These are phyloP conservation scores for Colletotrichum incanum DNA, from an alignment of 2,329 filamentous ascomycete genomes.

Conservation along the genomic window DNA sequence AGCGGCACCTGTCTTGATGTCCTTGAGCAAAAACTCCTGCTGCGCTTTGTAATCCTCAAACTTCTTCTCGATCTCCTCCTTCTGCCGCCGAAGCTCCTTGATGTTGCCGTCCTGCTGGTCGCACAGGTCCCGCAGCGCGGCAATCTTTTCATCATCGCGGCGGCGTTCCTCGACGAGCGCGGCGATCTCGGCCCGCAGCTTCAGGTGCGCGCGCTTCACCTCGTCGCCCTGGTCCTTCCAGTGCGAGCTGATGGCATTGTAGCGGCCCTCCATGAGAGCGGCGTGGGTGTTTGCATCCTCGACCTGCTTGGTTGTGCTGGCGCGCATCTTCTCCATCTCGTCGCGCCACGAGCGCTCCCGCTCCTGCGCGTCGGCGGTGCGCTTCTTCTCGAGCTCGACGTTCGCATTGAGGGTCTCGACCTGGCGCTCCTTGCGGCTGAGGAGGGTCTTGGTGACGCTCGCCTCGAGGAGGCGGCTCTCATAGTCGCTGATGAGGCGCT, in stretches of 20 bases:
- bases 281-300: conserved; percentile 77
- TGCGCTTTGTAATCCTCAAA: conserved; percentile 77
- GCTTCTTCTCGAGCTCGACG: conserved; percentile 75
- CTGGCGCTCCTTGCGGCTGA: conserved; percentile 82
- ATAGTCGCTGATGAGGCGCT: conserved; percentile 77
- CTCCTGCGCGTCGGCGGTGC: conserved; percentile 71
- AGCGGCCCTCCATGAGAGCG: conserved; percentile 78
- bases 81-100: conserved; percentile 71
- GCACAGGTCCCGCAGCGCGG: conserved; percentile 76
- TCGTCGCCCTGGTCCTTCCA: conserved; percentile 78
- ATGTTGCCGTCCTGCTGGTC: conserved; percentile 82
- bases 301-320: conserved; percentile 74
- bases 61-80: conserved; percentile 71
- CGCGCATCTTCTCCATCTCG: conserved; percentile 74
- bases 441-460: conserved; percentile 78
- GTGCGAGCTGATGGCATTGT: conserved; percentile 77
- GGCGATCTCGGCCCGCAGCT: conserved; percentile 69
- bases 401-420: conserved; percentile 77
- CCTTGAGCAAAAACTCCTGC: conserved; percentile 73
- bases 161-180: conserved; percentile 69
- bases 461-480: conserved; percentile 79
- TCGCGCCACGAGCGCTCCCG: conserved; percentile 75
- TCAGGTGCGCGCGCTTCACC: conserved; percentile 67
- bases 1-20: conserved; percentile 72
- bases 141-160: conserved; percentile 75